These are phyloP conservation scores for Didymella keratinophila DNA, from an alignment of 2,329 filamentous ascomycete species.

Conservation along the genomic window DNA sequence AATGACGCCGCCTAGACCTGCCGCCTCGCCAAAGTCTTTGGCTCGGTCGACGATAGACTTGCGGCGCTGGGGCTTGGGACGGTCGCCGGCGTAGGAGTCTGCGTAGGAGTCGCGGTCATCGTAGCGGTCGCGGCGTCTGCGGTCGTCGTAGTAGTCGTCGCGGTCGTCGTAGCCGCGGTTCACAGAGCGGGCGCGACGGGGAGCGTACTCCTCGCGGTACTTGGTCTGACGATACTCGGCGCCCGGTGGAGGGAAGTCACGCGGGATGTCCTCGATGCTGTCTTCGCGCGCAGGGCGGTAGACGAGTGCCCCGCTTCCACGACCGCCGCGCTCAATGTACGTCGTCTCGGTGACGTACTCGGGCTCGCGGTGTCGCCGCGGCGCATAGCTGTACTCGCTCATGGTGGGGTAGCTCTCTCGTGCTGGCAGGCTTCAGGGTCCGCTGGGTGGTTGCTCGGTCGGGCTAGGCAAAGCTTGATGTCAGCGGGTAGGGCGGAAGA, in stretches of 20 bases:
- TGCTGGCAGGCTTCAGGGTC: conserved; percentile 21
- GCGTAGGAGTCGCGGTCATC: conserved; percentile 57
- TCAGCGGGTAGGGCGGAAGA: conserved; percentile 22
- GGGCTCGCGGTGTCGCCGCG: conserved; percentile 59
- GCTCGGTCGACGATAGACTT: conserved; percentile 65
- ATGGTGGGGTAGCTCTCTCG: conserved; percentile 42
- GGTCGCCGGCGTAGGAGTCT: conserved; percentile 53
- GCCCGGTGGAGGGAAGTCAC: conserved; percentile 81
- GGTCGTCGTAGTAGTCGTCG: conserved; percentile 54
- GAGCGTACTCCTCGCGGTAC: conserved; percentile 58
- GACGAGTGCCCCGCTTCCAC: conserved; percentile 55
- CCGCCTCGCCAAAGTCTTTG: conserved; percentile 63
- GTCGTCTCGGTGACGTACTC: conserved; percentile 61
- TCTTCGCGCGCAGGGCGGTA: conserved; percentile 70
- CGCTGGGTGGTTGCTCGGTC: conserved; percentile 15
- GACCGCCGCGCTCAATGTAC: conserved; percentile 59
- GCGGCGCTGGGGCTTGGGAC: conserved; percentile 56
- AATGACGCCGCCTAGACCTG: conserved; percentile 65
- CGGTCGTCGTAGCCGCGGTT: conserved; percentile 65
- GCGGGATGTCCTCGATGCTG: conserved; percentile 83
- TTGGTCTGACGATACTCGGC: conserved; percentile 56
- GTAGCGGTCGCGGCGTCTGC: conserved; percentile 38
- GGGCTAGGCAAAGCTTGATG: conserved; percentile 28
- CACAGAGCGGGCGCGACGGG: conserved; percentile 69
- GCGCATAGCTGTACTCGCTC: conserved; percentile 60